Conservation (phyloP, 805 yeast genomes). For the Candida verbasci region DNA sequence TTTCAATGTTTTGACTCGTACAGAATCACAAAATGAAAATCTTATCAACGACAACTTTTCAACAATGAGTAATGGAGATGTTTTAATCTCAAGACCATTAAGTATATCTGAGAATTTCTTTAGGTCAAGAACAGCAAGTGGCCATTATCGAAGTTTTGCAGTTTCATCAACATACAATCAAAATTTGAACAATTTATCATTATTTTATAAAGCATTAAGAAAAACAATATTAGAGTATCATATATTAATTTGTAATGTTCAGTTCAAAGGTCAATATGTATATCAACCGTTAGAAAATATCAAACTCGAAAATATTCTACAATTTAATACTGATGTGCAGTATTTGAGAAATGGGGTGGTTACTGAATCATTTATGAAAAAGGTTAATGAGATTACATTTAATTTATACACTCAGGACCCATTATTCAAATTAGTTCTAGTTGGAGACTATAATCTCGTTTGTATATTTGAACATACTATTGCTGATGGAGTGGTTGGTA, state of each 20-base stretch:
- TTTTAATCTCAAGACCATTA: conserved; percentile 18
- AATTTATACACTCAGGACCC: conserved; percentile 20
- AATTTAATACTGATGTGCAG: conserved; percentile 10
- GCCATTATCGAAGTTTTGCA: conserved; percentile 30
- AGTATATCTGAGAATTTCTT: conserved; percentile 30
- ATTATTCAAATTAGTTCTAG: conserved; percentile 23
- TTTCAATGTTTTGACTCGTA: too few species aligned
- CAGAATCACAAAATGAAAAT: not conserved
- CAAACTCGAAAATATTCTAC: conserved; percentile 23
- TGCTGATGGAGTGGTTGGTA: conserved; percentile 36
- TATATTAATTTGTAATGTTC: conserved; percentile 27
- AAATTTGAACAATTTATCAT: conserved; percentile 11
- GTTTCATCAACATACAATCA: conserved; percentile 28
- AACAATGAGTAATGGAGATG: too few species aligned
- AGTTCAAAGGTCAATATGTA: conserved; percentile 13
- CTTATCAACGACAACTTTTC: not conserved
- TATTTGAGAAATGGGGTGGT: conserved; percentile 15
- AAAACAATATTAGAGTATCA: conserved; percentile 31
- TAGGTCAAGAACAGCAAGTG: conserved; percentile 26
- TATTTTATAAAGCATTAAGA: conserved; percentile 25
- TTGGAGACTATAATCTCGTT: conserved; percentile 19
- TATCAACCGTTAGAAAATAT: conserved; percentile 22
- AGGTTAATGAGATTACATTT: conserved; percentile 17
- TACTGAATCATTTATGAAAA: conserved; percentile 26
- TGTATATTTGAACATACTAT: conserved; percentile 34